phyloP scores from a whole-genome alignment of 2,329 filamentous ascomycete genomes.

The Aspergillus novoparasiticus region DNA sequence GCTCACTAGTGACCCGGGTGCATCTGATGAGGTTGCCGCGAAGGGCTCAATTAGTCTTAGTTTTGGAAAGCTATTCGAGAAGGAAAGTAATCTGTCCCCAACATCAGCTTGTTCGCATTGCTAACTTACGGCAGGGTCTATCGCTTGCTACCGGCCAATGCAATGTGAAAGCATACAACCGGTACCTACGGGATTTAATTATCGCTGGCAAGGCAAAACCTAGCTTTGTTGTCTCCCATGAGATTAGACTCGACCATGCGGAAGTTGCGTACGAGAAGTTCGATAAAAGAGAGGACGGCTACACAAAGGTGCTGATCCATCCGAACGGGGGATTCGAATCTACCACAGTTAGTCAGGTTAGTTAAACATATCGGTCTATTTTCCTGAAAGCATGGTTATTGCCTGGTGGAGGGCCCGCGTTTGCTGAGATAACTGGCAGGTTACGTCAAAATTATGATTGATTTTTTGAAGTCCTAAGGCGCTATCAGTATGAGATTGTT shows the following conservation, averaged over 20 bases:
- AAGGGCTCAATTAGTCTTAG: constrained; percentile 66
- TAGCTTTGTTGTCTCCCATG: constrained; percentile 67
- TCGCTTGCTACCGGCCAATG: constrained; percentile 65
- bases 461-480: neutral
- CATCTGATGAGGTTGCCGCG: constrained; percentile 61
- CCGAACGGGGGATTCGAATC: constrained; percentile 55
- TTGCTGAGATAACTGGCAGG: constrained; percentile 1
- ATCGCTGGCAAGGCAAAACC: constrained; percentile 66
- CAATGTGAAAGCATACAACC: constrained; percentile 70
- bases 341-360: neutral
- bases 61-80: constrained; percentile 70
- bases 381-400: neutral
- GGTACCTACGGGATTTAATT: constrained; percentile 67
- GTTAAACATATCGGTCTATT: neutral
- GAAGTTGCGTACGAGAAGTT: constrained; percentile 66
- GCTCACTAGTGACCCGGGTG: constrained; percentile 57
- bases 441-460: constrained; percentile 1
- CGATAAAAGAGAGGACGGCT: constrained; percentile 66
- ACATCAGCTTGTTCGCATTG: neutral
- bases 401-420: neutral
- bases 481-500: neutral
- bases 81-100: constrained; percentile 44
- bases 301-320: constrained; percentile 69
- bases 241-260: constrained; percentile 64
- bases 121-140: constrained; percentile 50